Conservation (phyloP, 148 eudicot species). For the Rheum nobile region DNA sequence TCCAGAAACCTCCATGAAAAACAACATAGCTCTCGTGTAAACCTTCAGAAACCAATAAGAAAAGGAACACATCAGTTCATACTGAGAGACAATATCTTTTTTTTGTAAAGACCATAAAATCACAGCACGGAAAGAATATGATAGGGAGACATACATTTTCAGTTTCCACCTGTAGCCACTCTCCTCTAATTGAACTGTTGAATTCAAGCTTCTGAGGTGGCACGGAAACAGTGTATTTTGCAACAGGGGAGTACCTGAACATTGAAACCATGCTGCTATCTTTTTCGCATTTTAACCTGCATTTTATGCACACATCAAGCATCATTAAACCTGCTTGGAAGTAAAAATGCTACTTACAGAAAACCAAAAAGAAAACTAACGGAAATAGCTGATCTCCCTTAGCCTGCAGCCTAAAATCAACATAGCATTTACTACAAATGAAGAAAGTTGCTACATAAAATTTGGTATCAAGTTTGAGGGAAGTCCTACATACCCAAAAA, state of each 20-base stretch:
- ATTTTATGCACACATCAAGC: conserved; percentile 1
- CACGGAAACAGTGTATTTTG: conserved; percentile 59
- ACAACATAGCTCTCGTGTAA: conserved; percentile 33
- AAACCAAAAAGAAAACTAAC: background rate
- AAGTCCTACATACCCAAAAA: too few relatives aligned
- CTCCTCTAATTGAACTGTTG: conserved; percentile 31
- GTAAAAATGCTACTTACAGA: too few relatives aligned
- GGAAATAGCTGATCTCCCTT: background rate
- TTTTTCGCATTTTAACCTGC: conserved; percentile 31
- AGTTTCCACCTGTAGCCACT: conserved; percentile 48
- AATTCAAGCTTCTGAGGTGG: conserved; percentile 66
- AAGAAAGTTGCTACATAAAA: background rate
- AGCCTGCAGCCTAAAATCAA: background rate
- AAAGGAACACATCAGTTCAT: background rate
- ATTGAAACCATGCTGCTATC: conserved; percentile 93
- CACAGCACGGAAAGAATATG: background rate
- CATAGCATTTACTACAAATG: background rate
- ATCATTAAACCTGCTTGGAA: background rate
- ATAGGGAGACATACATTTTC: conserved; percentile 32
- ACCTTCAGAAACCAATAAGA: conserved; percentile 27
- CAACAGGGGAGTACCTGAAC: conserved; percentile 68
- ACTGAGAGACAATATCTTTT: background rate
- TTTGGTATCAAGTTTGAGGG: background rate
- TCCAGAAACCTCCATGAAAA: conserved; percentile 50
- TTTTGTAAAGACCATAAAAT: background rate